Evolutionary conservation across 2,329 filamentous ascomycete genomes (phyloP), one percentile per base, ranked within the genome.

Genomic region (Blastomyces gilchristii): DNA sequence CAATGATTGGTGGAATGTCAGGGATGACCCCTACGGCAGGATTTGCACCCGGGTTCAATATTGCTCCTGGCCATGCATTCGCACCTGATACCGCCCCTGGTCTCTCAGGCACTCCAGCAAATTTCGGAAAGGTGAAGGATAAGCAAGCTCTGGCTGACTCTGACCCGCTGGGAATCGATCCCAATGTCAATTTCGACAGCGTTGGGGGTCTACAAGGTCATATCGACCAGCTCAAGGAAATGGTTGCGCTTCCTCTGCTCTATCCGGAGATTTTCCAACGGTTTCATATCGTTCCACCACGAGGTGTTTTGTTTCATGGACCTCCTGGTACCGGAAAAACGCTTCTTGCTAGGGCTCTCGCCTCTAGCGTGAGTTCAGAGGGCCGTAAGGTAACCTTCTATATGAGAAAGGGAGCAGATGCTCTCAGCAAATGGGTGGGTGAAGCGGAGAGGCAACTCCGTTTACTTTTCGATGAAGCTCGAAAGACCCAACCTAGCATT

Each of bases 331-430:
- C 94, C 18, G 94, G 94, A 82, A 99, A 97, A 79, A 99, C 94
- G 14, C 81, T 99, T n/a, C 84, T 99, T 65, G 94, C 95, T 61
- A 86, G 94, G 70, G 94, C 94, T 52, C 81, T 99, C 57, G 92
- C 95, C 59, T 95, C 94, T 63, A 95, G 90, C 65, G 88, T 96
- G 64, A 92, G 91, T 67, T 86, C 89, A 14, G 89, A 93, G 59
- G 93, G 93, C 28, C 87, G 88, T 68, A 97, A 97, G 74, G 94
- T 99, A 67, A 97, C 92, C 0, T 99, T 99, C 70, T 99, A 97
- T 77, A 99, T 99, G 94, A 88, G 94, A 65, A 99, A 99, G 77
- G 95, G 94, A 73, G 95, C 94, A 31, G 94, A 99, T 82, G 92
- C 92, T 18, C 80, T 99, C 66, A 97, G 92, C 76, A 99, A 99